Evolutionary conservation across 495 filamentous ascomycete species (phyloP).

Genomic region (Astrocystis sublimbata): DNA sequence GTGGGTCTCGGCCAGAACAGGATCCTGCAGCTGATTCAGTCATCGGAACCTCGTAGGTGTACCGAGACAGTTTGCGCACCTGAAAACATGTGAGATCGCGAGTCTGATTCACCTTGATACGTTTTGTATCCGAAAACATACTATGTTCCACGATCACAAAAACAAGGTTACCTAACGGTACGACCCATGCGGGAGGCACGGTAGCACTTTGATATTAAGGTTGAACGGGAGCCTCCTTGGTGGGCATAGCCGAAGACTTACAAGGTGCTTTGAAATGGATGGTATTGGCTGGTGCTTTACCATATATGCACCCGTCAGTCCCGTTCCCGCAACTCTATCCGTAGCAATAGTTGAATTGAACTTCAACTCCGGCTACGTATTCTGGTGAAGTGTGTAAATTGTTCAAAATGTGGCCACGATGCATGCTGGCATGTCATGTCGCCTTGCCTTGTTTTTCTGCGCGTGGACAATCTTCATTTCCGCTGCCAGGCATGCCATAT

Average conservation of each 20-base stretch:
- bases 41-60: no score
- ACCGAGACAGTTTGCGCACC: no score
- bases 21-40: no score
- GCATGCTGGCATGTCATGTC: no score
- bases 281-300: no score
- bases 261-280: background rate
- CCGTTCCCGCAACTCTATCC: no score
- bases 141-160: background rate
- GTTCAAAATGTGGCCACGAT: background rate
- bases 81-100: background rate
- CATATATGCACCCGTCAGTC: no score
- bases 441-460: slow-evolving; percentile 1
- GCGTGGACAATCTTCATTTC: background rate
- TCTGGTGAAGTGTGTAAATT: no score
- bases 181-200: no score
- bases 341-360: no score
- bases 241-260: background rate
- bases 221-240: background rate
- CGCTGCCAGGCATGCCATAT: background rate
- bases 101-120: background rate
- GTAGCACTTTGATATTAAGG: background rate
- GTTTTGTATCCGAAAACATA: background rate
- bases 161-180: background rate
- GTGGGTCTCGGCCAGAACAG: no score
- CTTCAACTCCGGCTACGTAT: no score